Conservation (phyloP, 306 rosid species). For the Acacia melanoxylon region DNA sequence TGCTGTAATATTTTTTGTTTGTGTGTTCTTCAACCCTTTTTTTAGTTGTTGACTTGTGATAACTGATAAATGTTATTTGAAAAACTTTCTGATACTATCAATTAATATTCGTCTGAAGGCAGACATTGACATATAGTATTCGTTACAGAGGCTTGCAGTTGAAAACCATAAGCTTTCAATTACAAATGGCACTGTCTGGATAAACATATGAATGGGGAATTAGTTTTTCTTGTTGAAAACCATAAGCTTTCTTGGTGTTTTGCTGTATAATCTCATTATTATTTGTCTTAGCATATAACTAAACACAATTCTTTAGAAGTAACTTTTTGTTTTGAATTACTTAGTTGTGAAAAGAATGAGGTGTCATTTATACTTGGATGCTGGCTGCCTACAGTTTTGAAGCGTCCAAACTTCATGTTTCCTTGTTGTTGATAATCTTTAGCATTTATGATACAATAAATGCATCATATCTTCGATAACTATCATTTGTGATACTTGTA, state of each 20-base stretch:
- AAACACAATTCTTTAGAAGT: not conserved
- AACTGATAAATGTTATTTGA: not conserved
- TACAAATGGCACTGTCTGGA: slow-evolving; percentile 2
- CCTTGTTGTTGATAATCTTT: not conserved
- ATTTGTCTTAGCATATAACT: not conserved
- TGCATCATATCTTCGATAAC: not conserved
- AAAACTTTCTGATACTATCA: not conserved
- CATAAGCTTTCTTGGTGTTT: not conserved
- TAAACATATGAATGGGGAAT: not conserved
- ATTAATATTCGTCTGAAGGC: not conserved
- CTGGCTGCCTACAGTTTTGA: not conserved
- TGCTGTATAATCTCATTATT: not conserved
- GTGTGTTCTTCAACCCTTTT: not conserved
- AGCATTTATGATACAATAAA: not conserved
- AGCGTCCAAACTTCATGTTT: not conserved
- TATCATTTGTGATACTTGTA: not conserved
- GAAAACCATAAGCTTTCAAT: not conserved
- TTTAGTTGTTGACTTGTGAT: not conserved
- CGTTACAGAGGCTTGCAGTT: not conserved
- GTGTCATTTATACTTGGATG: not conserved
- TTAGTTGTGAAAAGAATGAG: not conserved
- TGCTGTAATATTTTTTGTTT: not conserved
- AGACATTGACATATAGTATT: not conserved
- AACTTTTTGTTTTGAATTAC: not conserved
- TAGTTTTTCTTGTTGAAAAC: not conserved